Evolutionary conservation across 768 basidiomycete species (phyloP).

Genomic region (Cystoderma amianthinum): DNA sequence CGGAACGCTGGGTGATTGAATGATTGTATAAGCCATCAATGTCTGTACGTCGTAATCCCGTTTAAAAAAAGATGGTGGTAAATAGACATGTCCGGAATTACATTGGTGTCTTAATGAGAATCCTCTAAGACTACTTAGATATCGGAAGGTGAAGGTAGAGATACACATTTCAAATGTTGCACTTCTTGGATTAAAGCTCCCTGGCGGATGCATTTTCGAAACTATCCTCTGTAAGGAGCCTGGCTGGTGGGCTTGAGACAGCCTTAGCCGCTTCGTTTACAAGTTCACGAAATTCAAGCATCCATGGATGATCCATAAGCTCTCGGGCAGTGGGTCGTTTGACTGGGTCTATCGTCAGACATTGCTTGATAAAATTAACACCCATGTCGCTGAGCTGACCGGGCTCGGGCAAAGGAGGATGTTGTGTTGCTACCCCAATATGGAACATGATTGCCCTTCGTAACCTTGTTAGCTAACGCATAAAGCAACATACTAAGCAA

Average conservation of each 20-base stretch:
- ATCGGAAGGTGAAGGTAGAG: conserved; percentile 39
- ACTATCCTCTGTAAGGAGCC: conserved; percentile 39
- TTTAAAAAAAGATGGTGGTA: no score
- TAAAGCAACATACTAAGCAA: conserved; percentile 10
- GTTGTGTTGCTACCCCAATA: conserved; percentile 93
- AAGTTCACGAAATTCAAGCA: conserved; percentile 73
- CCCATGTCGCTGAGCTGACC: conserved; percentile 84
- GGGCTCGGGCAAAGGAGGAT: conserved; percentile 90
- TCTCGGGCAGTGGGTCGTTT: conserved; percentile 79
- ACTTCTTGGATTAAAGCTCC: conserved; percentile 53
- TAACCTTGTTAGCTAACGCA: neutral
- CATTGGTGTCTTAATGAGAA: no score
- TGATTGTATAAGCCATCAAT: conserved; percentile 22
- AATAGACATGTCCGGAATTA: no score
- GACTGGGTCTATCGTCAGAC: conserved; percentile 82
- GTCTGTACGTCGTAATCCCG: no score
- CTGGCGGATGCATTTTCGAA: conserved; percentile 46
- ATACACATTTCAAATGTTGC: conserved; percentile 43
- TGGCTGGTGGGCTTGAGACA: conserved; percentile 36
- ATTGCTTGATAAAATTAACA: conserved; percentile 90
- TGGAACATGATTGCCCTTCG: conserved; percentile 99
- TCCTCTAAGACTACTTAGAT: conserved; percentile 8
- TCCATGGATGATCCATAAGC: conserved; percentile 86
- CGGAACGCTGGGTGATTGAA: conserved; percentile 53
- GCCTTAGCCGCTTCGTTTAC: conserved; percentile 65